Base-by-base conservation (phyloP, 768 basidiomycete species). In the Leucosporidium creatinivorum region DNA sequence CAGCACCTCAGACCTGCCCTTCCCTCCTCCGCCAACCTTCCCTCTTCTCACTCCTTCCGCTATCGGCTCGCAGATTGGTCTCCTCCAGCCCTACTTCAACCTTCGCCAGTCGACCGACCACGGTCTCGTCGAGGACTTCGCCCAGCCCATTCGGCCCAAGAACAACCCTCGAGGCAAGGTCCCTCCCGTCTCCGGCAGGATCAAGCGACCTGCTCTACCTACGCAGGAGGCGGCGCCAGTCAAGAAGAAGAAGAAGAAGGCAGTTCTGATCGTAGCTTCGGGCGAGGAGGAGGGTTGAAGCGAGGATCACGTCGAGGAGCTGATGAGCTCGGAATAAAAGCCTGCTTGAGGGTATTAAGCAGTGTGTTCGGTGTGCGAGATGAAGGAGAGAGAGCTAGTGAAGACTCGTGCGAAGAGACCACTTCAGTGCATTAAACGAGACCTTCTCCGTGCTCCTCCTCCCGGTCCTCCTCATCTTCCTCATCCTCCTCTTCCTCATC, bases 21-120 rank as follows among this genome's bases (percentile, higher is more conserved):
- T 87, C 77, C 89, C 91, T 0, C 89, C 88, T 0, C 93, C 93
- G 0, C 87, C 88, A 0, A 82, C 88, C 0, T 90, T 93, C 75
- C 77, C 91, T 4, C 86, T 85, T 2, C 82, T 98, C 73, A 85
- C 83, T 1, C 80, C 84, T 12, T 80, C 79, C 63, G 85, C 84
- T 63, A 81, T 88, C 75, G 87, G 88, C 47, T 80, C 85, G 30
- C 92, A 94, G 74, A 91, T 96, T 71, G 92, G 91, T 13, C 79
- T 98, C 49, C 85, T 98, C 71, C 87, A 84, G 65, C 77, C 83
- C 0, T 93, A 86, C 80, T 94, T 88, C 62, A 58, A 30, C 49
- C 62, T 61, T 6, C 68, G 72, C 28, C 49, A 51, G 5, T 18
- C 60, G 31, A 62, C 72, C 47, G 58, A 60, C 23, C 39, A 12